Conservation (phyloP, 2,329 filamentous ascomycete species). For the Penicillium sp. region DNA sequence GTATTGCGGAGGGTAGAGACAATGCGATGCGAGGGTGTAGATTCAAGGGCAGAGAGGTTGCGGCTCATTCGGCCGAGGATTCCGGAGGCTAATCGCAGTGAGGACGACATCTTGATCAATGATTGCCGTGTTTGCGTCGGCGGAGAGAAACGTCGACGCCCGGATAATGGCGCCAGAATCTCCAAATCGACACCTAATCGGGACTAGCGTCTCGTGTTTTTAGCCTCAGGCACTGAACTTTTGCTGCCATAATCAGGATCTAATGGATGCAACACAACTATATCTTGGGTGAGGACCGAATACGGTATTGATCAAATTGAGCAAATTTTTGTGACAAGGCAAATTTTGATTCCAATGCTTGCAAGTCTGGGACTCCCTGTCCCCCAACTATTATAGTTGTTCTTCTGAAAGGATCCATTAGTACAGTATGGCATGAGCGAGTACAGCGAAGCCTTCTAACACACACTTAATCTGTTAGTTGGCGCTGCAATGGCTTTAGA, state of each 20-base stretch:
- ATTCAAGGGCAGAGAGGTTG: constrained; percentile 13
- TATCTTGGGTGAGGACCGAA: background rate
- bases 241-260: background rate
- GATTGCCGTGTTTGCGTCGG: background rate
- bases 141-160: constrained; percentile 7
- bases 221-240: constrained; percentile 13
- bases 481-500: too few species aligned
- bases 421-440: too few species aligned
- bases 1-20: constrained; percentile 21
- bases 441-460: too few species aligned
- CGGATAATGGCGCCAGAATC: constrained; percentile 22
- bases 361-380: background rate
- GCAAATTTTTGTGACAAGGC: background rate
- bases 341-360: too few species aligned
- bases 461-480: too few species aligned
- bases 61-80: constrained; percentile 21
- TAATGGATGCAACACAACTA: too few species aligned
- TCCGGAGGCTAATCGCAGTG: constrained; percentile 25
- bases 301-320: background rate
- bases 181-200: constrained; percentile 24
- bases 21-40: constrained; percentile 15
- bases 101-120: constrained; percentile 29
- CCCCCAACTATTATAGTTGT: background rate
- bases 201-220: constrained; percentile 19
- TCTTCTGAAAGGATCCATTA: too few species aligned